phyloP scores from a whole-genome alignment of 1,284 basidiomycete genomes.

The Marasmius fiardii region DNA sequence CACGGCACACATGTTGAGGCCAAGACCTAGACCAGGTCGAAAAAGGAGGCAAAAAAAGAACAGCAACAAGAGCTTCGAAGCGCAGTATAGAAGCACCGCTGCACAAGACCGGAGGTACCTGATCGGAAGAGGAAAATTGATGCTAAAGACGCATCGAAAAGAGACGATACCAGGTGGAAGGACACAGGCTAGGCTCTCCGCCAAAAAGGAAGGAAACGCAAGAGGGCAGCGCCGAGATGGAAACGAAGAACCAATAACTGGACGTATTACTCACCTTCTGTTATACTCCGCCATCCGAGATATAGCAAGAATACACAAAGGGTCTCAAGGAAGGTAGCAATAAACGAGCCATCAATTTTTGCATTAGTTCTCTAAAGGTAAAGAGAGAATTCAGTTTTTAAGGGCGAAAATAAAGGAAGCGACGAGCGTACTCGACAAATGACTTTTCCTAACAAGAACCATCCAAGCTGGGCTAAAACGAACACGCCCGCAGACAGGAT shows the following conservation, averaged over 20 bases:
- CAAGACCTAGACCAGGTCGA: no score
- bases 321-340: slow-evolving; percentile 77
- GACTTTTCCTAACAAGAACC: slow-evolving; percentile 72
- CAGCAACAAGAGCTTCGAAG: no score
- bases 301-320: slow-evolving; percentile 67
- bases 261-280: slow-evolving; percentile 59
- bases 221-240: not conserved
- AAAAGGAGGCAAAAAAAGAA: no score
- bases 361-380: slow-evolving; percentile 47
- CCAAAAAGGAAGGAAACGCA: slow-evolving; percentile 4
- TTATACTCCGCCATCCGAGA: slow-evolving; percentile 80
- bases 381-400: not conserved
- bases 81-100: no score
- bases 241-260: not conserved
- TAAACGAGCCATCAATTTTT: slow-evolving; percentile 78
- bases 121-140: no score
- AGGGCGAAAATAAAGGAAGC: slow-evolving; percentile 8
- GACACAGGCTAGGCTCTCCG: no score
- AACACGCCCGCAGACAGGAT: slow-evolving; percentile 65
- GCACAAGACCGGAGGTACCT: no score
- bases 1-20: no score
- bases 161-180: no score
- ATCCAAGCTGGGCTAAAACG: slow-evolving; percentile 71
- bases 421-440: slow-evolving; percentile 60
- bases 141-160: no score